These are phyloP conservation scores for Suillus alpinus DNA, from an alignment of 768 basidiomycete species.

Conservation along the genomic window DNA sequence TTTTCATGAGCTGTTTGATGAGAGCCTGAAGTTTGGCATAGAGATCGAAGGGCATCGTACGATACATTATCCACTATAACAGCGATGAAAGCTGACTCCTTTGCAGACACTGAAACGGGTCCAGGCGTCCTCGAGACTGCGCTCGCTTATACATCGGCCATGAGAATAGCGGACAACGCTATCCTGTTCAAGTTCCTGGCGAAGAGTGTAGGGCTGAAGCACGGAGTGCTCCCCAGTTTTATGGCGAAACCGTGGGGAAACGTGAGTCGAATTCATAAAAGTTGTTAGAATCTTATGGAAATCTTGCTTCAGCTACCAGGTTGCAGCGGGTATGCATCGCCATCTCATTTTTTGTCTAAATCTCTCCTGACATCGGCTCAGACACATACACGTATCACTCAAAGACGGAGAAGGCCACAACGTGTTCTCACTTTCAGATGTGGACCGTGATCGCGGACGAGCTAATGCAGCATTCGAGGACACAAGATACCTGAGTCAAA, in stretches of 20 bases:
- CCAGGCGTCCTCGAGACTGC: slow-evolving; percentile 89
- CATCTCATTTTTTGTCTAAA: background rate
- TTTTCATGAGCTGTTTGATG: slow-evolving; percentile 86
- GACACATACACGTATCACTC: slow-evolving; percentile 91
- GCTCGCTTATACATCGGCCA: slow-evolving; percentile 75
- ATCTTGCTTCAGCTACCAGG: slow-evolving; percentile 71
- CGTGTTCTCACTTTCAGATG: slow-evolving; percentile 70
- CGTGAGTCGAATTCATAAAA: slow-evolving; percentile 41
- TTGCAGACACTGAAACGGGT: slow-evolving; percentile 85
- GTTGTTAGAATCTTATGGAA: slow-evolving; percentile 7
- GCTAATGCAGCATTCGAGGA: slow-evolving; percentile 73
- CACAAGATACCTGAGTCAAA: slow-evolving; percentile 78
- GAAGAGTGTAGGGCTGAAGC: slow-evolving; percentile 88
- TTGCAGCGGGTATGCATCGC: slow-evolving; percentile 73
- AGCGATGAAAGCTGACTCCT: slow-evolving; percentile 5
- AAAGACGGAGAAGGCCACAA: slow-evolving; percentile 67
- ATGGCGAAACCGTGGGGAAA: slow-evolving; percentile 98
- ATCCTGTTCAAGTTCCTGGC: slow-evolving; percentile 89
- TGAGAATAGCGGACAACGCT: slow-evolving; percentile 88
- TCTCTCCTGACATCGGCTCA: slow-evolving; percentile 23
- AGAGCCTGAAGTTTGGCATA: slow-evolving; percentile 67
- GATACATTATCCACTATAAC: slow-evolving; percentile 17
- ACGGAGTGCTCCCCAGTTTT: slow-evolving; percentile 90
- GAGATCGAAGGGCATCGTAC: slow-evolving; percentile 85
- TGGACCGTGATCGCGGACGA: slow-evolving; percentile 62